Conservation (phyloP, 371 early-diverging fungal species). For the Mortierella sp. region DNA sequence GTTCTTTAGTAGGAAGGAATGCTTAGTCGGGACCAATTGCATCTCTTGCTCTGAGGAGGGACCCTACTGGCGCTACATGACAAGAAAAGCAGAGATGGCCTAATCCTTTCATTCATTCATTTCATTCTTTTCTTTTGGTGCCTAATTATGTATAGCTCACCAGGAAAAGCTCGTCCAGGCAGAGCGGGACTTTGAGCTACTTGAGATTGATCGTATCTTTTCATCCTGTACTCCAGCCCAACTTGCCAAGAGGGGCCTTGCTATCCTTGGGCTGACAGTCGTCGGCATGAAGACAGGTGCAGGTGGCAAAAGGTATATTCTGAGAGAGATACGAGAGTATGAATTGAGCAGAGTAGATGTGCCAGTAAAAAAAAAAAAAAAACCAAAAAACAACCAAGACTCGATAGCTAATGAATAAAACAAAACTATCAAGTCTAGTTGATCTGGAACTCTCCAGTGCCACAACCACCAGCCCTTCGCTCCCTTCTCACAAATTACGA, state of each 20-base stretch:
- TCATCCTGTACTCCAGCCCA: conserved; percentile 66
- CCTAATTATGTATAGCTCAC: conserved; percentile 47
- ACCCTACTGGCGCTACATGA: background rate
- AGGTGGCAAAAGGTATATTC: conserved; percentile 75
- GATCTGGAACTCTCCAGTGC: conserved; percentile 73
- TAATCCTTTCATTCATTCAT: background rate
- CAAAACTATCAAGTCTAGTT: conserved; percentile 59
- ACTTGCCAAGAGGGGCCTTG: conserved; percentile 76
- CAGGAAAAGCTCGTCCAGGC: conserved; percentile 68
- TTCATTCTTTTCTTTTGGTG: background rate
- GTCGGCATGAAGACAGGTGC: conserved; percentile 77
- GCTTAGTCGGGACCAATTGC: background rate
- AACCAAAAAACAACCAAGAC: conserved; percentile 2
- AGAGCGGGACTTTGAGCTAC: conserved; percentile 72
- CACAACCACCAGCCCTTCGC: conserved; percentile 57
- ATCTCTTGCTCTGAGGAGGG: background rate
- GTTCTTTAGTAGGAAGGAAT: conserved; percentile 28
- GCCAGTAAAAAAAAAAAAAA: no score
- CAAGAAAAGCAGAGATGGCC: background rate
- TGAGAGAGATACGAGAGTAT: background rate
- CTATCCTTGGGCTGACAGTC: conserved; percentile 71
- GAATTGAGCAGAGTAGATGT: conserved; percentile 5
- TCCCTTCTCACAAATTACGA: conserved; percentile 74
- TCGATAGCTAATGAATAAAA: no score
- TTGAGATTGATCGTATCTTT: conserved; percentile 64